A percentile compares a stretch with the other conserved stretches of the same genome.
Evolutionary conservation across 192 early-diverging fungal species (phyloP).

Genomic region (Coemansia sp.): DNA sequence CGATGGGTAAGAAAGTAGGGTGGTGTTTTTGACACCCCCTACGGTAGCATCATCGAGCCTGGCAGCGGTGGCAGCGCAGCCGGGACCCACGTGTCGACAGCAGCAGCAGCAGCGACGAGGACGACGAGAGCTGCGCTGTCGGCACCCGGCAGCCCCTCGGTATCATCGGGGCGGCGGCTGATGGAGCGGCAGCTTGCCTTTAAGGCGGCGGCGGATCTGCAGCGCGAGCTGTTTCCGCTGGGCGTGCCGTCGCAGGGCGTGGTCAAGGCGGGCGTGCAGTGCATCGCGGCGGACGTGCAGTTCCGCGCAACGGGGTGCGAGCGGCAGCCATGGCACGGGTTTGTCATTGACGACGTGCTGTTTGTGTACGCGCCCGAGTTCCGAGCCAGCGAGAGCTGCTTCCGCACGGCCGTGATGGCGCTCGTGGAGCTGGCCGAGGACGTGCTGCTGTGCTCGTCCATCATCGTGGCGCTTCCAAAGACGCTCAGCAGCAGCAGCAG

Average conservation of each 20-base stretch:
- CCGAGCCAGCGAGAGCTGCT: conserved; percentile 21
- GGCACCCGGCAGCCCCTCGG: no score
- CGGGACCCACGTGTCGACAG: no score
- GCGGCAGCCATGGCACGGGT: conserved; percentile 34
- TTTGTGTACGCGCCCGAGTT: conserved; percentile 30
- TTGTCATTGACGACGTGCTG: conserved; percentile 35
- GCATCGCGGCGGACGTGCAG: conserved; percentile 18
- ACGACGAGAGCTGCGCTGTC: no score
- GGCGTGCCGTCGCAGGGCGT: conserved; percentile 46
- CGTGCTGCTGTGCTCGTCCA: conserved; percentile 25
- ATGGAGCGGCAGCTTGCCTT: conserved; percentile 15
- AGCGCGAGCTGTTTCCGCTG: conserved; percentile 35
- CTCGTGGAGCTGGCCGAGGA: conserved; percentile 54
- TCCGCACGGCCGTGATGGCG: conserved; percentile 42
- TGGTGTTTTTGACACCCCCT: conserved; percentile 55
- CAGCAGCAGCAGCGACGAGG: no score
- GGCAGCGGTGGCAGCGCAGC: conserved; percentile 30
- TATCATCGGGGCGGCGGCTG: no score
- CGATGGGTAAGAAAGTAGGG: conserved; percentile 53
- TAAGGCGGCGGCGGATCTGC: conserved; percentile 24
- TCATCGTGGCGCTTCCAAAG: conserved; percentile 40
- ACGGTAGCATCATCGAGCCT: conserved; percentile 10
- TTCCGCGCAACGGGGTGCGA: conserved; percentile 14
- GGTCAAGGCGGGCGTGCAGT: conserved; percentile 19
- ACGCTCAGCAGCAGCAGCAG: conserved; percentile 2